Evolutionary conservation across 2,329 filamentous ascomycete species (phyloP).

Genomic region (Dendrostoma leiphaemia): DNA sequence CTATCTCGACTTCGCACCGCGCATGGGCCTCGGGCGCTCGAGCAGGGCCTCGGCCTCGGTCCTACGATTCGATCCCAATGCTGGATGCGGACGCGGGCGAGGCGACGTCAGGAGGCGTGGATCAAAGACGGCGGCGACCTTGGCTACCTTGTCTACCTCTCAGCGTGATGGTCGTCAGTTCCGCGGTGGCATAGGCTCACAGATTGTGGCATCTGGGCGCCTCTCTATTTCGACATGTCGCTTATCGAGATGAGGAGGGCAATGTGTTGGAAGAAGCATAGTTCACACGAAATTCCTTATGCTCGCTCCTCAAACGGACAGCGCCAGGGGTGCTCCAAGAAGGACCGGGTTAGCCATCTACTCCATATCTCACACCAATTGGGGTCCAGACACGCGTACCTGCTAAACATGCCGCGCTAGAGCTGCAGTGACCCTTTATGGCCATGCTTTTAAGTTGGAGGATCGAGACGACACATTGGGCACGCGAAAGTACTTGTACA

Average conservation of each 20-base stretch:
- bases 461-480: no score
- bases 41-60: neutral
- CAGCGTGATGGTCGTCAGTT: slow-evolving; percentile 8
- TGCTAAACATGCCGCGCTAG: neutral
- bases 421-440: no score
- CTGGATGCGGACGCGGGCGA: neutral
- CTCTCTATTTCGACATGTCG: neutral
- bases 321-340: no score
- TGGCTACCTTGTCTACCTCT: no score
- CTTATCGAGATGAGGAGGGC: neutral
- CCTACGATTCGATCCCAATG: neutral
- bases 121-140: no score
- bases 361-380: neutral
- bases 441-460: no score
- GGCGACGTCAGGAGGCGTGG: neutral
- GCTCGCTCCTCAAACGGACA: no score
- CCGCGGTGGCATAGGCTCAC: slow-evolving; percentile 2
- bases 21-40: neutral
- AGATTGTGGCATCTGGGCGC: slow-evolving; percentile 14
- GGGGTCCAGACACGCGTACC: neutral
- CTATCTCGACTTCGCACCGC: slow-evolving; percentile 7
- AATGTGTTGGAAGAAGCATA: no score
- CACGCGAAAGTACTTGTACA: no score
- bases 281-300: no score
- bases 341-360: neutral